Conservation (phyloP, 257 asterid genomes). For the Solanum habrochaites region DNA sequence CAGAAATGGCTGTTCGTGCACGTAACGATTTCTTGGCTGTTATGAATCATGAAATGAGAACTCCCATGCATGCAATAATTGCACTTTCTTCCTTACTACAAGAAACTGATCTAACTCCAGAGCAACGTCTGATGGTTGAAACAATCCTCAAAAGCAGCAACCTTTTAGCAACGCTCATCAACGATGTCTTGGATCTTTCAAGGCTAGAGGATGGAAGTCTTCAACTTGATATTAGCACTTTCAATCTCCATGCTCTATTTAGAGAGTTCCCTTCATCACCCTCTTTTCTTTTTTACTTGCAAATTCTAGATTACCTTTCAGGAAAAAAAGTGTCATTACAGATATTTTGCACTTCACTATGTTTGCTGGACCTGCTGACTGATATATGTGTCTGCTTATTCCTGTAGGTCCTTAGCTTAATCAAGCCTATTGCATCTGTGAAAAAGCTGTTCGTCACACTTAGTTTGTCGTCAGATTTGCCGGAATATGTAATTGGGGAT, state of each 20-base stretch:
- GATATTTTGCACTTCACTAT: not conserved
- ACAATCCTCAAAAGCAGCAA: slow-evolving; percentile 93
- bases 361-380: slow-evolving; percentile 8
- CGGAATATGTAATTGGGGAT: slow-evolving; percentile 77
- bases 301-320: not conserved
- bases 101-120: slow-evolving; percentile 86
- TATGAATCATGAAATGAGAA: slow-evolving; percentile 99
- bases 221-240: slow-evolving; percentile 67
- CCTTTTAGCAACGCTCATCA: slow-evolving; percentile 89
- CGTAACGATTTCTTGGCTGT: slow-evolving; percentile 98
- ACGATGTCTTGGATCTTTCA: slow-evolving; percentile 95
- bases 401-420: slow-evolving; percentile 58
- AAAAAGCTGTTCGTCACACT: slow-evolving; percentile 57
- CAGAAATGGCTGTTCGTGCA: slow-evolving; percentile 92
- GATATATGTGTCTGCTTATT: slow-evolving; percentile 13
- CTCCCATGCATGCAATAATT: slow-evolving; percentile 95
- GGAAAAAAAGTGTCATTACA: not conserved
- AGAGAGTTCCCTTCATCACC: slow-evolving; percentile 39
- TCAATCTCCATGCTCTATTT: slow-evolving; percentile 73
- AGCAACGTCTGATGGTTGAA: slow-evolving; percentile 98
- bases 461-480: slow-evolving; percentile 72
- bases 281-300: not conserved
- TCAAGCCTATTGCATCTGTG: slow-evolving; percentile 87
- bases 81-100: slow-evolving; percentile 85
- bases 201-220: slow-evolving; percentile 98